Evolutionary conservation across 139 green algal species (phyloP), one percentile per base, ranked within the genome.

Genomic region (Dunaliella sp.): DNA sequence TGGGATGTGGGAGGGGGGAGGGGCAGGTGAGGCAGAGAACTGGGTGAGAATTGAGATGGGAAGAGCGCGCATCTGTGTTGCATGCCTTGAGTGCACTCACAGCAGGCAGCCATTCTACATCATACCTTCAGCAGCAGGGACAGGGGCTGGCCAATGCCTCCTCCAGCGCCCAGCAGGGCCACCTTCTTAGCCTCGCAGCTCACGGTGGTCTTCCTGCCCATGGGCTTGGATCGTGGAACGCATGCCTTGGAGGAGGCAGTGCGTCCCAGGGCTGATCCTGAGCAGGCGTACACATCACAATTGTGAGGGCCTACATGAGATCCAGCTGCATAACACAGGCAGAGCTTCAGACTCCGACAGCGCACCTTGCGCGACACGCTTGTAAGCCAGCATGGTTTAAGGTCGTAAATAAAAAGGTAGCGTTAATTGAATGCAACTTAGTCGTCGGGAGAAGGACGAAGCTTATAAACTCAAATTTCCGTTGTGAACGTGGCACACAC

Each of bases 121-220:
- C n/a, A n/a, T 93, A 96, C 93, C 90, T 98, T 98, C 26, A 98
- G 88, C 81, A 98, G 92, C 85, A 98, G 90, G 0, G 92, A 90
- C 77, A 98, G 81, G 1, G 91, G 96, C 91, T 98, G 95, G 34
- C 95, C 95, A 59, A 98, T 98, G 75, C 95, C 95, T 37, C 96
- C 96, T 36, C 88, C 93, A 25, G 96, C 96, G 3, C 96, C 96
- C 1, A 98, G 89, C 2, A 98, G 89, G 0, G 94, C 94, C 0
- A 98, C 95, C 81, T 85, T 85, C 31, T 58, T 31, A 12, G 81
- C 81, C 33, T 85, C 58, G 7, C 76, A 58, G 7, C 3, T 32
- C 57, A 85, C 81, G 21, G 48, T 79, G 1, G 16, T 77, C 30
- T 28, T 28, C 12, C 81, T 36, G 48, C 7, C 48, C 7, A 65